phyloP scores from a whole-genome alignment of 2,329 filamentous ascomycete species.

The Aspergillus unguis region DNA sequence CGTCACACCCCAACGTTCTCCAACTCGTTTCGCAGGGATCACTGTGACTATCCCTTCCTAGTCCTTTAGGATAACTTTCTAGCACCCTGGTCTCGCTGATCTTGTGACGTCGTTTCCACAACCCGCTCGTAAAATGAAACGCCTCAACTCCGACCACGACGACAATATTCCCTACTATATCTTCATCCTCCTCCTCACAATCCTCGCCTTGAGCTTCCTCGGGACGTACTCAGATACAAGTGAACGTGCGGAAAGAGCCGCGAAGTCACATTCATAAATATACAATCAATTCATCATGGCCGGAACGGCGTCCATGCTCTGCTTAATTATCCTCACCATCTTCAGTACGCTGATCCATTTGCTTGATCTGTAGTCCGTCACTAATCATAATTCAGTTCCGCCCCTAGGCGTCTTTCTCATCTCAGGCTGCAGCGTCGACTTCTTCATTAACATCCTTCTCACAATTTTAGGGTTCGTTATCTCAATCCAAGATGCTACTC shows the following conservation, averaged over 20 bases:
- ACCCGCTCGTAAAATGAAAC: constrained; percentile 21
- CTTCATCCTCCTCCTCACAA: constrained; percentile 26
- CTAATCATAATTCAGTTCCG: constrained; percentile 50
- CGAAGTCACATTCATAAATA: background rate
- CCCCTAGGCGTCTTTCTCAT: constrained; percentile 63
- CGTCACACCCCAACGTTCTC: too few species aligned
- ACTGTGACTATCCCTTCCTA: background rate
- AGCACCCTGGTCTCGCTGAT: background rate
- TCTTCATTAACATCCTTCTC: constrained; percentile 65
- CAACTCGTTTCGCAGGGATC: background rate
- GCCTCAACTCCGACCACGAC: constrained; percentile 22
- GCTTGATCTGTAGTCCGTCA: background rate
- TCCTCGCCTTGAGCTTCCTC: constrained; percentile 26
- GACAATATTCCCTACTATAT: constrained; percentile 27
- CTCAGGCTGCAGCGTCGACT: constrained; percentile 62
- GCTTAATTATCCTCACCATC: constrained; percentile 47
- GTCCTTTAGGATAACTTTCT: background rate
- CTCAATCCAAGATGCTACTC: background rate
- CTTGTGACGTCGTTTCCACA: constrained; percentile 21
- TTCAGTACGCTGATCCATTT: constrained; percentile 35
- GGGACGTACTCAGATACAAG: constrained; percentile 17
- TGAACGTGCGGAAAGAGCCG: background rate
- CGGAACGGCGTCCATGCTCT: constrained; percentile 37
- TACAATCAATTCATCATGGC: constrained; percentile 24
- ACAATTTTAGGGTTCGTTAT: constrained; percentile 59